phyloP scores from a whole-genome alignment of 768 basidiomycete genomes.

The Trametes meyenii region DNA sequence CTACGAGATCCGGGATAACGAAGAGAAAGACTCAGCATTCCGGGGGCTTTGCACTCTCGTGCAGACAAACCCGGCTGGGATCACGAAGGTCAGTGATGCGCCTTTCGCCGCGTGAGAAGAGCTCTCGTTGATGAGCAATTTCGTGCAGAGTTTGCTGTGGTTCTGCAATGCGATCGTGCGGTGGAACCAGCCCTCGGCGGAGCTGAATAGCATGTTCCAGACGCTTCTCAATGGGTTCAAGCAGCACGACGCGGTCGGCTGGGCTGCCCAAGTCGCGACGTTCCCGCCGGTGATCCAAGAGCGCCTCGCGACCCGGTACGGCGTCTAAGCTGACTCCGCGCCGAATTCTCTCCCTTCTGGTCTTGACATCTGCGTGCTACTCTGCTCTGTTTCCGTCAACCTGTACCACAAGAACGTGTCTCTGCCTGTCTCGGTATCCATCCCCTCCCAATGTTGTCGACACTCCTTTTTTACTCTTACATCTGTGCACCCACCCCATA shows the following conservation, averaged over 20 bases:
- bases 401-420: constrained; percentile 21
- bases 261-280: constrained; percentile 78
- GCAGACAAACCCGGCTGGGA: constrained; percentile 91
- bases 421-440: constrained; percentile 19
- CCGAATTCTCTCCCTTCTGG: background rate
- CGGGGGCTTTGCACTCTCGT: constrained; percentile 95
- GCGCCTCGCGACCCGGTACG: constrained; percentile 83
- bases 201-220: constrained; percentile 94
- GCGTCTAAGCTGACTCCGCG: constrained; percentile 46
- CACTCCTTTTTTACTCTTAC: constrained; percentile 16
- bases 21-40: constrained; percentile 99
- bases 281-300: constrained; percentile 92
- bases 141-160: constrained; percentile 81
- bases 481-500: constrained; percentile 14
- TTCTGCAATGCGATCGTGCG: constrained; percentile 98
- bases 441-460: constrained; percentile 24
- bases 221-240: constrained; percentile 89
- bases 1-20: constrained; percentile 98
- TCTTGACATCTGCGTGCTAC: constrained; percentile 9
- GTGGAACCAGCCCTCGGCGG: constrained; percentile 90
- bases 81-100: constrained; percentile 73
- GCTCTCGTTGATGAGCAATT: constrained; percentile 29
- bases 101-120: background rate
- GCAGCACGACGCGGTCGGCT: constrained; percentile 80
- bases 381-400: background rate